These are phyloP conservation scores for Paramecium pentaurelia DNA, from an alignment of 73 alveolate species.

Conservation along the genomic window DNA sequence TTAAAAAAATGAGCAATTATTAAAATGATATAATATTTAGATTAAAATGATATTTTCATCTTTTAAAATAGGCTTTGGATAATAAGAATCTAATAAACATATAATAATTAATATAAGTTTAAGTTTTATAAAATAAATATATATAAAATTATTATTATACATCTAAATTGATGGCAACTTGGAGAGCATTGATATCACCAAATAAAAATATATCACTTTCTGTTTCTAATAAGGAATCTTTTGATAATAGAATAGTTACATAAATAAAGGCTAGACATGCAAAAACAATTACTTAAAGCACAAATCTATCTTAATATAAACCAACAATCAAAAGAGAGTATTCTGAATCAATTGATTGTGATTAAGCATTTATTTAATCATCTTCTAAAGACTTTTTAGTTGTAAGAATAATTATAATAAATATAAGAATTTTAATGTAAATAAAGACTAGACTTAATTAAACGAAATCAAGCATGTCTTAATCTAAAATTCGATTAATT, in stretches of 20 bases:
- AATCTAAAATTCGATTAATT: neutral
- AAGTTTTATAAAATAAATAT: neutral
- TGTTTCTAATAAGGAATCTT: neutral
- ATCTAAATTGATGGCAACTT: neutral
- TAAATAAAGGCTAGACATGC: neutral
- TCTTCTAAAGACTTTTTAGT: neutral
- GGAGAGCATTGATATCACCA: constrained; percentile 19
- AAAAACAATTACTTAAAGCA: neutral
- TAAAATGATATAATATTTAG: neutral
- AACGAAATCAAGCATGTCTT: neutral
- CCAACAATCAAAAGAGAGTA: neutral
- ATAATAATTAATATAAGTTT: too few species aligned
- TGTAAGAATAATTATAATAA: neutral
- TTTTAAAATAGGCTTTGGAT: neutral
- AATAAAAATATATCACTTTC: neutral
- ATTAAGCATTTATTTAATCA: neutral
- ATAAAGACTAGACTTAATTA: neutral
- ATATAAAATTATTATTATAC: neutral
- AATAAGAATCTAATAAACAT: too few species aligned
- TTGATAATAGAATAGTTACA: neutral
- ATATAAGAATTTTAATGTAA: neutral
- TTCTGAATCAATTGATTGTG: neutral
- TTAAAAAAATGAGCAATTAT: neutral
- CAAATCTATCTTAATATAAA: neutral
- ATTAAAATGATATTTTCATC: too few species aligned